These are phyloP conservation scores for Kondoa subrosea DNA, from an alignment of 768 basidiomycete genomes.

Conservation along the genomic window DNA sequence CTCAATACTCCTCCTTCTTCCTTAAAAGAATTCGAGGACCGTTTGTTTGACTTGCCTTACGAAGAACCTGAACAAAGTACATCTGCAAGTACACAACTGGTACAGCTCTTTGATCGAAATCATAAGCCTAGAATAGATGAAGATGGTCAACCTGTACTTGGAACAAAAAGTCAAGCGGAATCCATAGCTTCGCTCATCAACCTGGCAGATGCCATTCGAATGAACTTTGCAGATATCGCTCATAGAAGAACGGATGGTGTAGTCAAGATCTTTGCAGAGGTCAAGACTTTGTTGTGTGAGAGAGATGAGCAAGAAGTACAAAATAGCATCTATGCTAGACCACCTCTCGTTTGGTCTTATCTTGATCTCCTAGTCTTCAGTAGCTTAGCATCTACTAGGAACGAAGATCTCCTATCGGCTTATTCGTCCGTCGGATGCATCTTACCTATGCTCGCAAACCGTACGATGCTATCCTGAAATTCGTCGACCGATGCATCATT, in stretches of 20 bases:
- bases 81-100: background rate
- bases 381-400: background rate
- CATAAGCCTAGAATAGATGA: background rate
- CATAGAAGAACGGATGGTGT: background rate
- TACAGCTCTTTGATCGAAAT: background rate
- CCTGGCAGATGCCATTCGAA: background rate
- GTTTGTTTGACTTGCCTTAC: background rate
- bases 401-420: background rate
- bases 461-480: background rate
- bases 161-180: background rate
- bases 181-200: background rate
- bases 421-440: background rate
- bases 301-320: background rate
- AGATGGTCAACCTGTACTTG: background rate
- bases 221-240: background rate
- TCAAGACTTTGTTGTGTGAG: background rate
- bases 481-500: background rate
- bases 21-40: background rate
- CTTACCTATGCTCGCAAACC: background rate
- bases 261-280: background rate
- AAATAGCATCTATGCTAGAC: background rate
- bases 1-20: background rate
- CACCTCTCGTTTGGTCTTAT: background rate
- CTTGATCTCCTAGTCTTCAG: background rate
- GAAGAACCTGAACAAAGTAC: background rate